Conservation (phyloP, 441 rosid species). For the Pelargonium australe region DNA sequence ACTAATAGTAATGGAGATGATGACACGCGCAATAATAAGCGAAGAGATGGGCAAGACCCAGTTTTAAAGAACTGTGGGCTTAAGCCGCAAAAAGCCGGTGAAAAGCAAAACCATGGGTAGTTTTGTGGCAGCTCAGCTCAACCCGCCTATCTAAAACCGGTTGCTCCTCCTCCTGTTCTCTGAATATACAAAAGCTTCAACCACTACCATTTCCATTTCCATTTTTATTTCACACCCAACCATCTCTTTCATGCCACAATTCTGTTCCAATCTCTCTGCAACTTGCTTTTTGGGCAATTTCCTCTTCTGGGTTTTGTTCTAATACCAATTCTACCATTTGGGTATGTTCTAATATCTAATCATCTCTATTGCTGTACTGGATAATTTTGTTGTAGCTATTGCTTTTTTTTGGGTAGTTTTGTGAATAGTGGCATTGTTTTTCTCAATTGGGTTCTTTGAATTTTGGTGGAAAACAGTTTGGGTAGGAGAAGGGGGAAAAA, state of each 20-base stretch:
- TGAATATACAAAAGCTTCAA: slow-evolving; percentile 20
- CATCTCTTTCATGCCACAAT: slow-evolving; percentile 11
- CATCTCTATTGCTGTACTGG: neutral
- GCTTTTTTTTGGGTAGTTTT: no score
- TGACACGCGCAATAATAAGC: no score
- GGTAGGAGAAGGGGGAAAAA: no score
- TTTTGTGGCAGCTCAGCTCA: slow-evolving; percentile 15
- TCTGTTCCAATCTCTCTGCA: slow-evolving; percentile 2
- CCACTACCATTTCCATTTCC: neutral
- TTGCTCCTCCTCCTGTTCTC: slow-evolving; percentile 23
- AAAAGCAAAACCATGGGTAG: slow-evolving; percentile 54
- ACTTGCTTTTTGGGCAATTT: slow-evolving; percentile 11
- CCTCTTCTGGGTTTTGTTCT: slow-evolving; percentile 15
- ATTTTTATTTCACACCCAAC: neutral
- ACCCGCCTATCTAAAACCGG: slow-evolving; percentile 31
- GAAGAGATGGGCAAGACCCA: neutral
- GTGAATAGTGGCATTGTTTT: neutral
- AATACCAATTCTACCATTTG: slow-evolving; percentile 10
- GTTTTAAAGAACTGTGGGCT: slow-evolving; percentile 27
- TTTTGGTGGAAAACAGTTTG: neutral
- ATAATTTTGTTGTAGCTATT: neutral
- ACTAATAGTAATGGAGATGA: no score
- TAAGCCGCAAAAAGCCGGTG: neutral
- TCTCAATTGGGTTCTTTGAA: slow-evolving; percentile 6
- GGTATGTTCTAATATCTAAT: slow-evolving; percentile 10